Evolutionary conservation across 768 basidiomycete species (phyloP), one percentile per base, ranked within the genome.

Genomic region (Tubosaeta sp.): DNA sequence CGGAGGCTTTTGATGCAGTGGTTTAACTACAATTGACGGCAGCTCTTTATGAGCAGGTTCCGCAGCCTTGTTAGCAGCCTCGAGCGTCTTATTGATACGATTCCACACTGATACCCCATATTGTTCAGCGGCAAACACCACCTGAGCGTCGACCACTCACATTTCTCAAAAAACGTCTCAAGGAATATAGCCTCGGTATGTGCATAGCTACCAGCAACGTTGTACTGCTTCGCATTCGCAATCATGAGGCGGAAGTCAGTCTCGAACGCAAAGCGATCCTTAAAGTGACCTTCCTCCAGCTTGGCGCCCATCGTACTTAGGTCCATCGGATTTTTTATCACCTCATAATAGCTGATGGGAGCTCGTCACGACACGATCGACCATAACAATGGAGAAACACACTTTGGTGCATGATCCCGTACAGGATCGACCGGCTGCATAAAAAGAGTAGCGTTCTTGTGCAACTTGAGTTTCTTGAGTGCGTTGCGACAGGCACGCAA

Each of bases 321-420:
- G 64, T 99, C 97, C 91, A 99, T 97, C 1, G 97, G 95, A 11
- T 87, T 77, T 68, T 89, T 89, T 68, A 99, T 86, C 53, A 94
- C 72, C 48, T 89, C 85, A 62, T 93, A 92, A 67, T 98, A 98
- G 59, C 94, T 95, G 54, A 37, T 9, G 42, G 7, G n/a, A 26
- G 26, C 11, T 9, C 37, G 50, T 48, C 37, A 45, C 41, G 26
- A 38, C 32, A 57, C 37, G 35, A 46, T 38, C 46, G 14, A 50
- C 33, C 48, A 39, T 43, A 41, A 52, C 59, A 48, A 41, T 4
- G 22, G 37, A 17, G 27, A 48, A 19, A 46, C 53, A 50, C 66
- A 95, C 90, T 88, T 88, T 16, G 91, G 91, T 10, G 92, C 94
- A 62, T 82, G 80, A 61, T 97, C 94, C 57, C 92, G 79, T 38